Percentiles rank a stretch among this genome's conserved stretches.
These are phyloP conservation scores for Colletotrichum orbiculare DNA, from an alignment of 2,329 filamentous ascomycete genomes.

Conservation along the genomic window DNA sequence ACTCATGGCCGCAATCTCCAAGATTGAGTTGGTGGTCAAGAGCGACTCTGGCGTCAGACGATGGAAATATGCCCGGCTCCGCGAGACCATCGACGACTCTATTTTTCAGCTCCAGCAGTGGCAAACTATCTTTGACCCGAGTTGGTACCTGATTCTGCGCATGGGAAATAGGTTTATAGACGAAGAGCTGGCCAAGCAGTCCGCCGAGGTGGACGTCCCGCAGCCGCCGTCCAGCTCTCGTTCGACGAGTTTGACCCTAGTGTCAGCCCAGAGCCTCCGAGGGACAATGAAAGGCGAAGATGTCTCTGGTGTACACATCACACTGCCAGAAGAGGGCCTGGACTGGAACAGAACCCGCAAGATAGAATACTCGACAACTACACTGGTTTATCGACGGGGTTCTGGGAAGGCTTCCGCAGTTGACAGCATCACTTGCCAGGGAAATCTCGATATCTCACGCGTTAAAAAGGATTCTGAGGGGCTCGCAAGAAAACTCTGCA, in stretches of 20 bases:
- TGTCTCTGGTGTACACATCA: background rate
- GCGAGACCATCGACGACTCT: background rate
- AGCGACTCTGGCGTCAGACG: background rate
- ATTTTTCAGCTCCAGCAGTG: background rate
- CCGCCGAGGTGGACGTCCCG: too few species aligned
- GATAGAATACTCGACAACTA: background rate
- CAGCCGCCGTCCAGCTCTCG: background rate
- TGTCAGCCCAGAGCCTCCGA: background rate
- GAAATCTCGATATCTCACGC: background rate
- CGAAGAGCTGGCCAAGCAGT: background rate
- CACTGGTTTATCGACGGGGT: background rate
- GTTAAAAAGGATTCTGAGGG: background rate
- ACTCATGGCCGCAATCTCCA: background rate
- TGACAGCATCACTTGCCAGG: background rate
- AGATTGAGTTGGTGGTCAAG: background rate
- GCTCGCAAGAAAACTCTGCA: background rate
- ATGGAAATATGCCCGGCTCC: background rate
- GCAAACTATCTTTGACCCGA: background rate
- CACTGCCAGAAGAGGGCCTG: slow-evolving; percentile 4
- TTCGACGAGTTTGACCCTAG: background rate
- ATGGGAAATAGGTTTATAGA: slow-evolving; percentile 1
- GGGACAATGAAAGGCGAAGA: background rate
- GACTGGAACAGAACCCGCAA: background rate
- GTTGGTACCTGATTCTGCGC: slow-evolving; percentile 6
- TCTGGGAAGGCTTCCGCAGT: background rate